Evolutionary conservation across 2,329 filamentous ascomycete genomes (phyloP).

Genomic region (Neocatenulostroma microsporum): DNA sequence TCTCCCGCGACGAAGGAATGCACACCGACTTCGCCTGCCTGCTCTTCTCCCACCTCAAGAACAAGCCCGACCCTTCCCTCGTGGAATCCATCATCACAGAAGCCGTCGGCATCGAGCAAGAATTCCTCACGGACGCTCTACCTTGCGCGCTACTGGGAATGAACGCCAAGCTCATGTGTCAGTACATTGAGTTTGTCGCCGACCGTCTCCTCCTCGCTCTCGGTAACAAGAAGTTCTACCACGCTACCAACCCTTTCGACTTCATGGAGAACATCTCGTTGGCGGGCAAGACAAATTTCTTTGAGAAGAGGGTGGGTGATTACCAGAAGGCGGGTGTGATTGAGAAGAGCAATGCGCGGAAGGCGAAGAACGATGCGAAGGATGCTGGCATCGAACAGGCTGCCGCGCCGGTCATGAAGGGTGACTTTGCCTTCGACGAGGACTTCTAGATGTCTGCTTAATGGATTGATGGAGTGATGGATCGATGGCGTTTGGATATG

Average conservation of each 20-base stretch:
- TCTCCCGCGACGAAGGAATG: slow-evolving; percentile 97
- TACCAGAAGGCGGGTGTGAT: slow-evolving; percentile 99
- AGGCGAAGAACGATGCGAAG: slow-evolving; percentile 29
- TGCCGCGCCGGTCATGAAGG: slow-evolving; percentile 45
- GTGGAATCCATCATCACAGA: slow-evolving; percentile 87
- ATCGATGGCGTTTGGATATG: slow-evolving; percentile 7
- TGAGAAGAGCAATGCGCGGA: slow-evolving; percentile 73
- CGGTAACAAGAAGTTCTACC: slow-evolving; percentile 91
- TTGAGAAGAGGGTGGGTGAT: slow-evolving; percentile 98
- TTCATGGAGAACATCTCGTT: slow-evolving; percentile 99
- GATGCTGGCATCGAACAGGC: slow-evolving; percentile 25
- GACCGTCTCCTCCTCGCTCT: slow-evolving; percentile 89
- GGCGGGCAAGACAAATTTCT: slow-evolving; percentile 99
- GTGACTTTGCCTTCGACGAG: slow-evolving; percentile 89
- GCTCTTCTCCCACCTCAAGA: slow-evolving; percentile 92
- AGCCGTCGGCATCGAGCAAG: slow-evolving; percentile 89
- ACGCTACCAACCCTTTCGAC: slow-evolving; percentile 92
- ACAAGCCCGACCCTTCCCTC: slow-evolving; percentile 74
- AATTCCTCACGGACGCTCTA: slow-evolving; percentile 94
- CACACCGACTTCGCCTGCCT: slow-evolving; percentile 99
- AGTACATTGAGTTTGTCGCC: slow-evolving; percentile 99
- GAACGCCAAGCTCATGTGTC: slow-evolving; percentile 96
- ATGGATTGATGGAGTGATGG: background rate
- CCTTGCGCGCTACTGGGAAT: slow-evolving; percentile 91
- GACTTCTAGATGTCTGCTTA: slow-evolving; percentile 65